These are phyloP conservation scores for Trifolium fragiferum DNA, from an alignment of 306 rosid species.

Conservation along the genomic window DNA sequence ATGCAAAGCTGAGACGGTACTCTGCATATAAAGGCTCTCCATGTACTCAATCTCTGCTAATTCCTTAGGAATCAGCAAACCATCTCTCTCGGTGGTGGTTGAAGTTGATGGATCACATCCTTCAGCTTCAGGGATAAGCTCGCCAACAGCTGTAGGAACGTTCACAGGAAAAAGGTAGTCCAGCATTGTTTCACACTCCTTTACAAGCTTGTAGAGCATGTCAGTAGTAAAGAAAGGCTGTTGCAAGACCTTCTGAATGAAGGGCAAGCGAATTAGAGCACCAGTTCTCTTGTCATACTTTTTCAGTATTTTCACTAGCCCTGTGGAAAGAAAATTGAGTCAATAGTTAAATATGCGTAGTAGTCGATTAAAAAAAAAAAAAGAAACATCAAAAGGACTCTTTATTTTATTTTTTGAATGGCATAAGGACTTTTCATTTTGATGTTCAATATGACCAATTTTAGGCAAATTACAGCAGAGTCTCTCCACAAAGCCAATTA, in stretches of 20 bases:
- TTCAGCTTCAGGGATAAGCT: slow-evolving; percentile 54
- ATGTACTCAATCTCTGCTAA: slow-evolving; percentile 78
- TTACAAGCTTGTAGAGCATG: slow-evolving; percentile 91
- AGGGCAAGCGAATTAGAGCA: slow-evolving; percentile 94
- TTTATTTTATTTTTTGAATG: too few species aligned
- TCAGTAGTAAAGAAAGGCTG: slow-evolving; percentile 96
- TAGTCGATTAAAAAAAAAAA: neutral
- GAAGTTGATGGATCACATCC: slow-evolving; percentile 69
- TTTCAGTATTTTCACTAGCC: slow-evolving; percentile 89
- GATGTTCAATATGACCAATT: slow-evolving; percentile 5
- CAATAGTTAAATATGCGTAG: slow-evolving; percentile 13
- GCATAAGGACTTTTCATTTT: slow-evolving; percentile 16
- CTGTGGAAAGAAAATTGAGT: slow-evolving; percentile 51
- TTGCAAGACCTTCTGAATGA: slow-evolving; percentile 90
- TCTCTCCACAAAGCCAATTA: slow-evolving; percentile 9
- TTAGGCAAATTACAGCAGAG: neutral
- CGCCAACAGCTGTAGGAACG: slow-evolving; percentile 52
- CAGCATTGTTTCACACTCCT: slow-evolving; percentile 90
- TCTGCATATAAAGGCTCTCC: slow-evolving; percentile 87
- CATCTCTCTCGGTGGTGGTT: slow-evolving; percentile 50
- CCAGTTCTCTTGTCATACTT: slow-evolving; percentile 99
- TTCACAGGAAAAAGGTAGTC: slow-evolving; percentile 71
- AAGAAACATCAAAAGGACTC: neutral
- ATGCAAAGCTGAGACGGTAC: slow-evolving; percentile 79
- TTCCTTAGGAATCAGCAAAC: slow-evolving; percentile 62